Base-by-base conservation (phyloP, 2,329 filamentous ascomycete species). In the Didymella pinodella region DNA sequence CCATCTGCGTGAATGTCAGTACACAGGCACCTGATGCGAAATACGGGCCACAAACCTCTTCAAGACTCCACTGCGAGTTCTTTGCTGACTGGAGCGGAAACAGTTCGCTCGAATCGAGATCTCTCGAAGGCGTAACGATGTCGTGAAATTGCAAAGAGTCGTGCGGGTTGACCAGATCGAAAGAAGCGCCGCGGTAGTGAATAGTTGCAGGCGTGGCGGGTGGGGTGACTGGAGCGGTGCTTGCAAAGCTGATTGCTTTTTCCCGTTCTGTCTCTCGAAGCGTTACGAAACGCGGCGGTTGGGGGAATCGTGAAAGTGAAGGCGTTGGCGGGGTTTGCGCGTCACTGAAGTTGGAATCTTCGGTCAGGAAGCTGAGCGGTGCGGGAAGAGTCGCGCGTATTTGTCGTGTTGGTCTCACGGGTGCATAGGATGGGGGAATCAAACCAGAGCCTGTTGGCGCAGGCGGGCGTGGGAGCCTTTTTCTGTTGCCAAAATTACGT, bases 81-180 rank as follows among this genome's bases (percentile, higher is more conserved):
- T 69, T 70, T 14, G 70, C 66, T 6, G 68, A 66, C 22, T 50
- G 59, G 38, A 72, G 47, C 20, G 67, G 60, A 41, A 76, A 57
- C 53, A 72, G 70, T 7, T 77, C 75, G 51, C 65, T 69, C 10
- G 69, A 73, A 20, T 75, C 74, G n/a, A 73, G 53, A 25, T 77
- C 76, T 48, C 67, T 63, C 16, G 73, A 74, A 4, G 76, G 75
- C 18, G 75, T 76, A 25, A 74, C 74, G 48, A 78, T 74, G 26
- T 77, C 66, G 50, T 75, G 74, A 40, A 75, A 59, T 10, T 70
- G 56, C 16, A 78, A 63, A 2, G 76, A 78, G 36, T 73, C 67
- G 65, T 74, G 75, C 3, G 76, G 76, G 46, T 78, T 78, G 20
- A 78, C 70, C 12, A 78, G 54, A 54, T 78, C 75, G 50, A 78